These are phyloP conservation scores for Botrytis tulipae DNA, from an alignment of 2,329 filamentous ascomycete species.

Conservation along the genomic window DNA sequence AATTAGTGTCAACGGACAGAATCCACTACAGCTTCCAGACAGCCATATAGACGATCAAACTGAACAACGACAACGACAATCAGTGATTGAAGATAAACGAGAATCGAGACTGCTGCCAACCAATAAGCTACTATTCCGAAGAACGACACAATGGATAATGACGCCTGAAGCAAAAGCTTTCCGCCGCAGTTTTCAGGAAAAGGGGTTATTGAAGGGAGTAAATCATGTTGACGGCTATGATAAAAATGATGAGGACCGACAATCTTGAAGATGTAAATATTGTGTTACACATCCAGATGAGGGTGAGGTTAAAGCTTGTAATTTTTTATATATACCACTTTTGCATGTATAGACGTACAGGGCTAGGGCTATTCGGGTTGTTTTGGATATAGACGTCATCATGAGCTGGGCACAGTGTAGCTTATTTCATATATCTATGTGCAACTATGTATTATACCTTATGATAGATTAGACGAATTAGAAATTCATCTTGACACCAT, in stretches of 20 bases:
- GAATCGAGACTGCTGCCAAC: not conserved
- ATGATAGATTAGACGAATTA: not conserved
- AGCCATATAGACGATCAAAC: not conserved
- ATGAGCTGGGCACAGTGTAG: not conserved
- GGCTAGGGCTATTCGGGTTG: not conserved
- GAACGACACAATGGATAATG: not conserved
- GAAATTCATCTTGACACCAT: not conserved
- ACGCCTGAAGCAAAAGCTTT: not conserved
- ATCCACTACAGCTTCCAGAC: not conserved
- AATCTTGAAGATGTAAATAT: not conserved
- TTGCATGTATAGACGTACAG: not conserved
- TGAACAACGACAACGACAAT: not conserved
- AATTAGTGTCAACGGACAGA: not conserved
- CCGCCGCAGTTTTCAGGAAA: not conserved
- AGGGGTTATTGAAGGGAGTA: not conserved
- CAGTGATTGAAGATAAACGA: not conserved
- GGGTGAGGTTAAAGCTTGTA: not conserved
- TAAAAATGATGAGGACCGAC: not conserved
- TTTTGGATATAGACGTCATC: not conserved
- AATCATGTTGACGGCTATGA: not conserved
- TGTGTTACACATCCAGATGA: not conserved
- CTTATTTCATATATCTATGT: not conserved
- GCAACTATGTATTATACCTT: not conserved
- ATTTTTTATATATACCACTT: not conserved
- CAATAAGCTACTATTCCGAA: not conserved